phyloP scores from a whole-genome alignment of 768 basidiomycete species.

The Gautieria morchelliformis region DNA sequence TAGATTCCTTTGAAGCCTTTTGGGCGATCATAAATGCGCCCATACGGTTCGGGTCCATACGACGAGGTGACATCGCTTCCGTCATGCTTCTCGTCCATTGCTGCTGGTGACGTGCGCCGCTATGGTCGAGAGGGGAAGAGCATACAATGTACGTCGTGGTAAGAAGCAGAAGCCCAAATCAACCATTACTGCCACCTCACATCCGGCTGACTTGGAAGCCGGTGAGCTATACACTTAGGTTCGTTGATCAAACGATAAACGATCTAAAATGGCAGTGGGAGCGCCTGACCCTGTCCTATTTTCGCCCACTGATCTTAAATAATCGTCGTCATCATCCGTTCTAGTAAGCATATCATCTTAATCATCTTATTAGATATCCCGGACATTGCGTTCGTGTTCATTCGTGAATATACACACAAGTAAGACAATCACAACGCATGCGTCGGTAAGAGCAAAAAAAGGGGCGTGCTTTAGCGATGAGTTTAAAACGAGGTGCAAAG shows the following conservation, averaged over 20 bases:
- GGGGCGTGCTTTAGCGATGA: not conserved
- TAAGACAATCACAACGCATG: not conserved
- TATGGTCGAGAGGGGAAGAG: not conserved
- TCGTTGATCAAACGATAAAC: not conserved
- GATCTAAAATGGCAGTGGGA: not conserved
- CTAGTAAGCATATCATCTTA: no score
- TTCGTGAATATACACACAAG: not conserved
- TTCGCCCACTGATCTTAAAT: not conserved
- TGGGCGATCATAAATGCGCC: slow-evolving; percentile 33
- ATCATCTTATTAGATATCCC: not conserved
- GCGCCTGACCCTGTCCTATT: not conserved
- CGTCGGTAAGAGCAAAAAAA: not conserved
- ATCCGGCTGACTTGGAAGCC: not conserved
- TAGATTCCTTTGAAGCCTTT: slow-evolving; percentile 47
- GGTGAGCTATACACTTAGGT: not conserved
- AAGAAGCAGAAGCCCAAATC: not conserved
- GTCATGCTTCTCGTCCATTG: slow-evolving; percentile 2
- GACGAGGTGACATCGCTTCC: not conserved
- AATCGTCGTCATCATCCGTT: not conserved
- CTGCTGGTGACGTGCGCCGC: not conserved
- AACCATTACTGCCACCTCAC: slow-evolving; percentile 1
- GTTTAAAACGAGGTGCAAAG: not conserved
- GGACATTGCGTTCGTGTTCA: not conserved
- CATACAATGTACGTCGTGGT: not conserved
- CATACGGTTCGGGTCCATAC: not conserved